Base-by-base conservation (phyloP, 1,284 basidiomycete genomes). In the Xerocomus alliaceus region DNA sequence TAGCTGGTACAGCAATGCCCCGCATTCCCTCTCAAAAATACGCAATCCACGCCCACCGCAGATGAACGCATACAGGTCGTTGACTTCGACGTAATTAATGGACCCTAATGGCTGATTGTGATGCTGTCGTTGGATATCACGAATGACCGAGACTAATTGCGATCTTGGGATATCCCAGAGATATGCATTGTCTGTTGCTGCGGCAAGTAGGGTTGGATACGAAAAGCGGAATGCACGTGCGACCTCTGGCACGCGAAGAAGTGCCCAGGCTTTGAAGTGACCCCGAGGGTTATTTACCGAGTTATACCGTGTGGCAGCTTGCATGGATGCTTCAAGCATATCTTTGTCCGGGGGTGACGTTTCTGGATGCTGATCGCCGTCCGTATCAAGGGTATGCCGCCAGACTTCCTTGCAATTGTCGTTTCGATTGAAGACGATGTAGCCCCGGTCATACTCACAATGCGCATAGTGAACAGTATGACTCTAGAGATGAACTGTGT, bases 401-500 rank as follows among this genome's bases (percentile, higher is more conserved):
- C 91, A 93, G 18, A 92, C 84, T 71, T 93, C 91, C 63, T 89
- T 87, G 56, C 72, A 68, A 5, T 82, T 80, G 35, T 80, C 81
- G 17, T 74, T 54, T 24, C 88, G 83, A 66, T 91, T 88, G 69
- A 91, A 90, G 51, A 92, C 76, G 50, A 92, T 76, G 69, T 83
- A 91, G 11, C 91, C 91, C 37, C 83, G 77, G n/a, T 80, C 84
- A 66, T 91, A 93, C 72, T 93, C 91, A 68, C 86, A 84, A 69
- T 93, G 91, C 0, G 90, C 89, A 57, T 80, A 84, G 8, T 68
- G 66, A n/a, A 81, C 81, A 22, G 86, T 83, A 69, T 88, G 82
- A 15, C 65, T 70, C 87, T 90, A 64, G 10, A 62, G 52, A 28
- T 34, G 26, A 28, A 29, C 44, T 12, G n/a, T 34, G 47, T 71